Evolutionary conservation across 352 stramenopile genomes (phyloP).

Genomic region (Pythium utonaiense): DNA sequence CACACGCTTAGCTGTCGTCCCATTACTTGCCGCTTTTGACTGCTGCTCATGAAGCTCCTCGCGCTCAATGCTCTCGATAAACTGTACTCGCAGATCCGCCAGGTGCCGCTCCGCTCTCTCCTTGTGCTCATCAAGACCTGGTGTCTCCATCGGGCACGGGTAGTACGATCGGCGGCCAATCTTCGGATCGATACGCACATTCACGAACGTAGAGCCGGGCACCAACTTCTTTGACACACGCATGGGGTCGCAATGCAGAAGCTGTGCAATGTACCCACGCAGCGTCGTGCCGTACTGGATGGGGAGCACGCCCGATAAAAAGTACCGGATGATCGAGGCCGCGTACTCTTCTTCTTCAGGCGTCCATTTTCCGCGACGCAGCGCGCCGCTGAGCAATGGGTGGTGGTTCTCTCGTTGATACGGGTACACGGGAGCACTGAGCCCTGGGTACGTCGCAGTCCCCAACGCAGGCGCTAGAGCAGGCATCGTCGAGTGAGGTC

Average conservation of each 20-base stretch:
- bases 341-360: constrained; percentile 61
- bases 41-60: constrained; percentile 31
- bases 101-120: constrained; percentile 40
- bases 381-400: constrained; percentile 20
- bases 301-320: constrained; percentile 53
- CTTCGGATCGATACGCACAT: constrained; percentile 72
- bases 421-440: constrained; percentile 10
- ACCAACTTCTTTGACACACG: constrained; percentile 79
- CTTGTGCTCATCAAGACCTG: constrained; percentile 35
- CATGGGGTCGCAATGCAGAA: constrained; percentile 75
- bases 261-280: constrained; percentile 63
- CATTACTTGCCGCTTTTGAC: not conserved
- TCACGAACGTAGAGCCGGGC: constrained; percentile 51
- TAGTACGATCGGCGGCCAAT: constrained; percentile 69
- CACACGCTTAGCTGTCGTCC: not conserved
- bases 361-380: constrained; percentile 74
- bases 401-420: constrained; percentile 15
- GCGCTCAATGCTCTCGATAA: constrained; percentile 61
- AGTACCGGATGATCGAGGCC: constrained; percentile 67
- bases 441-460: not conserved
- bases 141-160: constrained; percentile 47
- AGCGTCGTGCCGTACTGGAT: constrained; percentile 74
- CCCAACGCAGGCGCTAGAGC: not conserved
- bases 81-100: constrained; percentile 33
- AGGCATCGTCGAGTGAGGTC: not conserved